Base-by-base conservation (phyloP, 2,329 filamentous ascomycete species). In the Trichoderma atrobrunneum region DNA sequence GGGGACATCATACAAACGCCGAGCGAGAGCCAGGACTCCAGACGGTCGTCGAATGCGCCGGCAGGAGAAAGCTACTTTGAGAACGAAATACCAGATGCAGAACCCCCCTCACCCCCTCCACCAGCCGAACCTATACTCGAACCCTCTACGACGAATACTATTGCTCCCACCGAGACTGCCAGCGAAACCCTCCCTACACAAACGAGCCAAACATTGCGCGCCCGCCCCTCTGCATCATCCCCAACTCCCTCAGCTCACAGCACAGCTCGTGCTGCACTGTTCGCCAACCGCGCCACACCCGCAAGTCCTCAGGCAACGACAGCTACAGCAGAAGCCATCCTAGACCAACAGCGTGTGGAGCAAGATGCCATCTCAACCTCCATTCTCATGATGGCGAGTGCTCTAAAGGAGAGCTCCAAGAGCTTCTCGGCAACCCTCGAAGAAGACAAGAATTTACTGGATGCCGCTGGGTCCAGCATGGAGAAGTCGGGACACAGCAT, bases 341-440 rank as follows among this genome's bases (percentile, higher is more conserved):
- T 97, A 57, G 89, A 93, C 76, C 88, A 92, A 78, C 90, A 97
- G 78, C 91, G 93, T 68, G 85, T 85, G 69, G 94, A 97, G 82
- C 95, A 98, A 81, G 94, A 97, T 80, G 85, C 87, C 39, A 87
- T 98, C 3, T 95, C 95, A 0, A 87, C 88, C 48, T 95, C 93
- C 8, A 90, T 98, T n/a, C 86, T 97, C 26, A 84, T 88, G 59
- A 92, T 98, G 83, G 95, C 95, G 1, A 85, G 88, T 26, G 88
- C 92, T 63, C 87, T 98, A 51, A 97, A 97, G 80, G 83, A 88
- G 62, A 93, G 91, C 48, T 93, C 93, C 5, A 84, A 91, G 69
- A 86, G 88, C 3, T 96, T 97, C 82, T 87, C 91, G 26, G 83
- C 86, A 7, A 89, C 91, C 1, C 86, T 98, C 16, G 93, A 94